Evolutionary conservation across 2,329 filamentous ascomycete genomes (phyloP), one percentile per base, ranked within the genome.

Genomic region (Alternaria sp.): DNA sequence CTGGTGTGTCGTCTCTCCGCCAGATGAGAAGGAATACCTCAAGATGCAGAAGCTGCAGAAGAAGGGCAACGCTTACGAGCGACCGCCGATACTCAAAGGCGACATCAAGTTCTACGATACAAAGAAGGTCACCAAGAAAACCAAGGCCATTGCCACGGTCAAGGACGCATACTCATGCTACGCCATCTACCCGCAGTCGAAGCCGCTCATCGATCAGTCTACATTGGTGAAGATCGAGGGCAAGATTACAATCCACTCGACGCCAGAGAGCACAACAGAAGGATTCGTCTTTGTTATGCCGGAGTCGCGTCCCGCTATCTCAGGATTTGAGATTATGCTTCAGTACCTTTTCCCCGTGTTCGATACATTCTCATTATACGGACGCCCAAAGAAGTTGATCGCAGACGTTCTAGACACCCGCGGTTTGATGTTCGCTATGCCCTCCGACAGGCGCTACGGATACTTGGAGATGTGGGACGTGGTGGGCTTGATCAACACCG

Each of bases 221-320:
- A 97, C 95, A 0, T 83, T 99, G 63, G 87, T 98, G 67, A 99
- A 99, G 80, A 87, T 99, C 26, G 96, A 99, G 81, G 96, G 94
- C 10, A 89, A 89, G 66, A 93, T 99, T 64, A 93, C 91, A 0
- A 92, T 97, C 43, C 93, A 97, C 80, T 90, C 91, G 0, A 87
- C 89, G 12, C 90, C 92, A 9, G 89, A 93, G 23, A 90, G 91
- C 0, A 89, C 89, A 3, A 91, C 91, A 0, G 96, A 99, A 77
- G 96, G 96, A 0, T 97, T 97, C 73, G 93, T 99, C 5, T 99
- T 99, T 75, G 90, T 98, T 70, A 97, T 99, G 94, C 96, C 96
- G 5, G 96, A 99, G 79, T 88, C 91, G 1, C 93, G 93, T 73
- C 91, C 95, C n/a, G 94, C 93, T 17, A 91, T 99, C 12, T 92